phyloP scores from a whole-genome alignment of 176 grass and related monocot species.

The Carex myosuroides region DNA sequence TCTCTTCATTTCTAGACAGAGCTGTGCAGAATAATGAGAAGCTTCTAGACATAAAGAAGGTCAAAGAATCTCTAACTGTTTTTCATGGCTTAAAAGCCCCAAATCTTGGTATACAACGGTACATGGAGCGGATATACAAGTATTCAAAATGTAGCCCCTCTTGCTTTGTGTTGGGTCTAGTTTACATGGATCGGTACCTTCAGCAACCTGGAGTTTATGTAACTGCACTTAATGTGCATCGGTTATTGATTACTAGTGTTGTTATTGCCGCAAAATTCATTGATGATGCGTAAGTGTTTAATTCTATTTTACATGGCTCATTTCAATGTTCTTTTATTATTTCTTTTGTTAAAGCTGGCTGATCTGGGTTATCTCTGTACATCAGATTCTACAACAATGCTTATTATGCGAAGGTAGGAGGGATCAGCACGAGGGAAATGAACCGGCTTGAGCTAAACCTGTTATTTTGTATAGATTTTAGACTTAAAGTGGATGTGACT shows the following conservation, averaged over 20 bases:
- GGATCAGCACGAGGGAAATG: conserved; percentile 82
- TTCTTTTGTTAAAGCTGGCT: neutral
- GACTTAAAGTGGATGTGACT: conserved; percentile 58
- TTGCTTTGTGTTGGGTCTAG: conserved; percentile 75
- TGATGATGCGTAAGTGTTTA: conserved; percentile 68
- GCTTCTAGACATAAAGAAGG: conserved; percentile 35
- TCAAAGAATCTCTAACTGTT: conserved; percentile 42
- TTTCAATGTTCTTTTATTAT: neutral
- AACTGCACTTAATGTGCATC: conserved; percentile 62
- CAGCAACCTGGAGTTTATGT: conserved; percentile 61
- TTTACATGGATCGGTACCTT: conserved; percentile 91
- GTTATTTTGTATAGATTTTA: conserved; percentile 81
- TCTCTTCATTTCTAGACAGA: conserved; percentile 51
- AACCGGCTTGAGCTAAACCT: conserved; percentile 72
- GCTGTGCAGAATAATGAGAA: conserved; percentile 54
- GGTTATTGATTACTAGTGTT: conserved; percentile 71
- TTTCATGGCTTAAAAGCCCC: conserved; percentile 74
- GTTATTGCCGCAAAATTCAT: conserved; percentile 88
- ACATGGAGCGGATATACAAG: conserved; percentile 87
- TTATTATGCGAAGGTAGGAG: conserved; percentile 78
- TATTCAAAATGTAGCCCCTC: conserved; percentile 86
- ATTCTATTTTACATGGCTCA: neutral
- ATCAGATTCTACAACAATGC: conserved; percentile 83
- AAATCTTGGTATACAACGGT: conserved; percentile 63
- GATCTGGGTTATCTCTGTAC: conserved; percentile 1